Conservation (phyloP, 371 early-diverging fungal species). For the Thermomucor indicae-seudaticae region DNA sequence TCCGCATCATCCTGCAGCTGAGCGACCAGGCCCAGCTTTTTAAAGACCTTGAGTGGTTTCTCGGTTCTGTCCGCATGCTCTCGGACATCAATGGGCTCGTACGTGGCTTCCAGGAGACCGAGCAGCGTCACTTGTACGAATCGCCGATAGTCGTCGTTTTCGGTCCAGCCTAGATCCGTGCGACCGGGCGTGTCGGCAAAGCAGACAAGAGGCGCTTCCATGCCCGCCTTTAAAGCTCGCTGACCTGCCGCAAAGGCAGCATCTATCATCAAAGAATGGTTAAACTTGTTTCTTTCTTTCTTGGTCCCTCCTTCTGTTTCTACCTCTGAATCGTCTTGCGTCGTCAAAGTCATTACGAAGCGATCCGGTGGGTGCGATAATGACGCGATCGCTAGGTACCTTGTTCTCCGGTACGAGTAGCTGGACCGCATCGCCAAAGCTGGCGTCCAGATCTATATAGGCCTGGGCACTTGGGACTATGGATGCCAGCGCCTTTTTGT, state of each 20-base stretch:
- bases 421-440: conserved; percentile 39
- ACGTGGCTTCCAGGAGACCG: conserved; percentile 67
- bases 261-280: conserved; percentile 25
- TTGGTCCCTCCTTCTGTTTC: not conserved
- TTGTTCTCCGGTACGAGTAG: conserved; percentile 29
- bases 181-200: conserved; percentile 51
- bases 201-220: conserved; percentile 51
- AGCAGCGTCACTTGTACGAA: conserved; percentile 73
- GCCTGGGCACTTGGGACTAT: conserved; percentile 21
- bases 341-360: conserved; percentile 77
- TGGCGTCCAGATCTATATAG: conserved; percentile 26
- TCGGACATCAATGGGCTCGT: conserved; percentile 80
- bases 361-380: conserved; percentile 72
- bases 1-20: conserved; percentile 19
- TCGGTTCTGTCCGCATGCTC: conserved; percentile 52
- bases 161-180: conserved; percentile 20
- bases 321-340: conserved; percentile 68
- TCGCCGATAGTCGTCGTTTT: conserved; percentile 53
- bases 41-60: conserved; percentile 42
- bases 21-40: conserved; percentile 48
- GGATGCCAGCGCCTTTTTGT: conserved; percentile 21
- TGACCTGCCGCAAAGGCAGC: conserved; percentile 61
- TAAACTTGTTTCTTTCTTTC: not conserved
- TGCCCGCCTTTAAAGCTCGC: conserved; percentile 66
- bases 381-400: conserved; percentile 53